Evolutionary conservation across 2,329 filamentous ascomycete species (phyloP).

Genomic region (Cladosporium sp.): DNA sequence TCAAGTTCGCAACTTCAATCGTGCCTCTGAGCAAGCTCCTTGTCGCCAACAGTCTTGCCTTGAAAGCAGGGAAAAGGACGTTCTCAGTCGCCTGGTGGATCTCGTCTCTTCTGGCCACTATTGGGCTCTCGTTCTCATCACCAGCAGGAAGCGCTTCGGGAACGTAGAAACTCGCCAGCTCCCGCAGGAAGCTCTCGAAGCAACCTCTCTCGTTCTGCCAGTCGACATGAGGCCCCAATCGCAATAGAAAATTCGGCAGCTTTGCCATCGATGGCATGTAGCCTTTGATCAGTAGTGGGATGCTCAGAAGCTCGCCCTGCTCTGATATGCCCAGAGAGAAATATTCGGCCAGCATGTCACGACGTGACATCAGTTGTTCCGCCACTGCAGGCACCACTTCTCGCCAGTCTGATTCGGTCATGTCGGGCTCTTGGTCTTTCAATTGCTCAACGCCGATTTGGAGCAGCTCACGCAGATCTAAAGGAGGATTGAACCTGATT

Average conservation of each 20-base stretch:
- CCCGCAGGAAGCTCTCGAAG: slow-evolving; percentile 77
- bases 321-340: slow-evolving; percentile 80
- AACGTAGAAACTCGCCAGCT: slow-evolving; percentile 85
- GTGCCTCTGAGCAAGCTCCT: slow-evolving; percentile 69
- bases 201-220: slow-evolving; percentile 83
- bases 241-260: slow-evolving; percentile 79
- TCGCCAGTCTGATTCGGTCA: slow-evolving; percentile 59
- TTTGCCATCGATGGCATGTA: slow-evolving; percentile 84
- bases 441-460: slow-evolving; percentile 68
- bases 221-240: slow-evolving; percentile 80
- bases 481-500: slow-evolving; percentile 72
- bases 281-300: slow-evolving; percentile 82
- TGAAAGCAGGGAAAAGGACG: slow-evolving; percentile 84
- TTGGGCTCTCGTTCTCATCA: slow-evolving; percentile 32
- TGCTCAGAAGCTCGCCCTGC: slow-evolving; percentile 67
- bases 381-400: slow-evolving; percentile 62
- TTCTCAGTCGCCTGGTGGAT: slow-evolving; percentile 76
- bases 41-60: slow-evolving; percentile 76
- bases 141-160: slow-evolving; percentile 71
- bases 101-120: slow-evolving; percentile 36
- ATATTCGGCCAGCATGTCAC: slow-evolving; percentile 88
- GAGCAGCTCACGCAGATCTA: slow-evolving; percentile 67
- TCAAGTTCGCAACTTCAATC: slow-evolving; percentile 84
- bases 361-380: slow-evolving; percentile 64
- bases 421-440: slow-evolving; percentile 29